Evolutionary conservation across 2,329 filamentous ascomycete species (phyloP).

Genomic region (Ilyonectria destructans): DNA sequence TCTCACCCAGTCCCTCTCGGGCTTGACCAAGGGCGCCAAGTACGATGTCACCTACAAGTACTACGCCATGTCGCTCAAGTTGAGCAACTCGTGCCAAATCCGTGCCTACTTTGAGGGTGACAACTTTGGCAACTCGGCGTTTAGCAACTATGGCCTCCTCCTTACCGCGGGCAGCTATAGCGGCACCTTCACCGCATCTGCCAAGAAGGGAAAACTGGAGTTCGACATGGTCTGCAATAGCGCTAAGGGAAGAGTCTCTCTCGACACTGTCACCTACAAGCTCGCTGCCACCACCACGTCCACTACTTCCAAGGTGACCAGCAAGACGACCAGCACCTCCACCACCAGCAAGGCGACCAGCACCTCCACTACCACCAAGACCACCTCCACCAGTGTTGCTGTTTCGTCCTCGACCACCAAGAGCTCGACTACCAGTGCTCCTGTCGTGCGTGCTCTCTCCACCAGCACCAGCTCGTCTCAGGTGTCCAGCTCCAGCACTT

Average conservation of each 20-base stretch:
- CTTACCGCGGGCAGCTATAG: neutral
- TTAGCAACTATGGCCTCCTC: neutral
- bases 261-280: neutral
- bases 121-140: constrained; percentile 13
- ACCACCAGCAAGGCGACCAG: neutral
- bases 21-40: neutral
- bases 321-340: neutral
- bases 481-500: neutral
- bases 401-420: neutral
- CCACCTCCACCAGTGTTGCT: neutral
- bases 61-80: constrained; percentile 10
- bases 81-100: constrained; percentile 9
- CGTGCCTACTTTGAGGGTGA: constrained; percentile 9
- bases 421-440: neutral
- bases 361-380: neutral
- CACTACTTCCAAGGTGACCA: neutral
- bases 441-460: neutral
- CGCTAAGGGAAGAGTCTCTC: constrained; percentile 6
- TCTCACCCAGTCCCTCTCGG: neutral
- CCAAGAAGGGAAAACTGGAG: constrained; percentile 6
- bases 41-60: constrained; percentile 19
- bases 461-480: neutral
- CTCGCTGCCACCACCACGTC: neutral
- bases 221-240: constrained; percentile 6
- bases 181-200: constrained; percentile 9